Evolutionary conservation across 2,329 filamentous ascomycete genomes (phyloP).

Genomic region (Colletotrichum higginsianum): DNA sequence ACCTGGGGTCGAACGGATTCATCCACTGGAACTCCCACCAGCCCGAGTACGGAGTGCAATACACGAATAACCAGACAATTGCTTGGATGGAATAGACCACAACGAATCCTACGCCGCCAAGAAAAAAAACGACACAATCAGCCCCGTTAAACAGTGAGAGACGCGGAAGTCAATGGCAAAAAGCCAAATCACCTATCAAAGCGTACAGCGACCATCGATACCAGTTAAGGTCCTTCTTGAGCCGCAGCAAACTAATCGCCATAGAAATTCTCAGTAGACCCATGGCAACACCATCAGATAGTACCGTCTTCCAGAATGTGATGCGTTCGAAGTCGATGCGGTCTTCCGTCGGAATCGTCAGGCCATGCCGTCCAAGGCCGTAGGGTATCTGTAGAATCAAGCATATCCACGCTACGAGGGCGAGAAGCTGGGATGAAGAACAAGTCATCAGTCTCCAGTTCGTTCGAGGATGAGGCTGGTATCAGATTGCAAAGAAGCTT

Average conservation of each 20-base stretch:
- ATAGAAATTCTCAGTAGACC: constrained; percentile 46
- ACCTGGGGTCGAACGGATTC: constrained; percentile 45
- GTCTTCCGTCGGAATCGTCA: constrained; percentile 35
- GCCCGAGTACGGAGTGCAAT: constrained; percentile 46
- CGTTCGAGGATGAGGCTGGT: too few species aligned
- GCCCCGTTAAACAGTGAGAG: too few species aligned
- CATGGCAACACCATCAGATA: constrained; percentile 45
- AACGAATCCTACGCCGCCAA: constrained; percentile 37
- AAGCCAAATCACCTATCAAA: constrained; percentile 40
- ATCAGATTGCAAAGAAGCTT: neutral
- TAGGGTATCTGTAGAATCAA: constrained; percentile 46
- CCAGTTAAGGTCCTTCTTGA: constrained; percentile 44
- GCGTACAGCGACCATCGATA: constrained; percentile 45
- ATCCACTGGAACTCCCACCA: constrained; percentile 48
- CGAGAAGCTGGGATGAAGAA: constrained; percentile 28
- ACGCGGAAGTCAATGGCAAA: too few species aligned
- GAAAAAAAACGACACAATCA: too few species aligned
- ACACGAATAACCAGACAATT: constrained; percentile 45
- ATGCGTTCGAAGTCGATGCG: constrained; percentile 44
- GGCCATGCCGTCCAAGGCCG: constrained; percentile 45
- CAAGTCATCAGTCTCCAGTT: neutral
- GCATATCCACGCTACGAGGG: constrained; percentile 44
- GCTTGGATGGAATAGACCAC: constrained; percentile 44
- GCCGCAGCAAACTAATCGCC: constrained; percentile 44
- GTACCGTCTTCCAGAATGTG: constrained; percentile 45